Percentiles rank a stretch among this genome's conserved stretches.
These are phyloP conservation scores for Pogostemon cablin DNA, from an alignment of 257 asterid genomes.

Conservation along the genomic window DNA sequence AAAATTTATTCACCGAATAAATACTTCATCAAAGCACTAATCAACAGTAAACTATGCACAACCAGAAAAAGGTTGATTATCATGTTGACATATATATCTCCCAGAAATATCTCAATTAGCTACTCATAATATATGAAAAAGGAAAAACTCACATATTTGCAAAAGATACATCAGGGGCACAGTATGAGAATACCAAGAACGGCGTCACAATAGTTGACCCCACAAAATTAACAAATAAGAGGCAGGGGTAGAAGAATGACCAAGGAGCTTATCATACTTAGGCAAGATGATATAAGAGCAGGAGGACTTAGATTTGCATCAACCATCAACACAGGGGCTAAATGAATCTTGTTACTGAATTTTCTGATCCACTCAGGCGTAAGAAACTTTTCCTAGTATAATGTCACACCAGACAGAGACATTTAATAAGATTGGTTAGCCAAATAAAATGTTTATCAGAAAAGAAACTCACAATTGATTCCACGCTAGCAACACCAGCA, in stretches of 20 bases:
- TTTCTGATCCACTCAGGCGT: constrained; percentile 78
- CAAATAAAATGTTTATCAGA: constrained; percentile 7
- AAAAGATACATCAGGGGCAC: neutral
- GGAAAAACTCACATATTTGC: neutral
- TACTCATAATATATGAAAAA: neutral
- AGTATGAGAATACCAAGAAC: neutral
- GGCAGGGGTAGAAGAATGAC: neutral
- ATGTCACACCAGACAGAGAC: constrained; percentile 26
- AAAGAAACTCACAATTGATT: constrained; percentile 64
- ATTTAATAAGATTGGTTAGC: constrained; percentile 12
- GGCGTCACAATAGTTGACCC: neutral
- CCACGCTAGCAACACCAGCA: constrained; percentile 88
- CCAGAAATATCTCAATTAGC: neutral
- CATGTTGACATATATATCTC: constrained; percentile 5
- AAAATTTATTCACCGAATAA: constrained; percentile 29
- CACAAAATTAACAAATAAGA: neutral
- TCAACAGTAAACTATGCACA: constrained; percentile 18
- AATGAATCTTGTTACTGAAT: constrained; percentile 55
- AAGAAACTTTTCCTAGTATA: constrained; percentile 77
- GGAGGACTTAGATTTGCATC: constrained; percentile 86
- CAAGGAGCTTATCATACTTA: constrained; percentile 43
- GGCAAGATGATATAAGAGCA: constrained; percentile 71
- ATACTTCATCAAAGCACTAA: constrained; percentile 14
- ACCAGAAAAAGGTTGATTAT: constrained; percentile 8
- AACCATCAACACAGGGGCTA: constrained; percentile 74